Conservation (phyloP, 176 grass and related monocot genomes). For the Raddia distichophylla region DNA sequence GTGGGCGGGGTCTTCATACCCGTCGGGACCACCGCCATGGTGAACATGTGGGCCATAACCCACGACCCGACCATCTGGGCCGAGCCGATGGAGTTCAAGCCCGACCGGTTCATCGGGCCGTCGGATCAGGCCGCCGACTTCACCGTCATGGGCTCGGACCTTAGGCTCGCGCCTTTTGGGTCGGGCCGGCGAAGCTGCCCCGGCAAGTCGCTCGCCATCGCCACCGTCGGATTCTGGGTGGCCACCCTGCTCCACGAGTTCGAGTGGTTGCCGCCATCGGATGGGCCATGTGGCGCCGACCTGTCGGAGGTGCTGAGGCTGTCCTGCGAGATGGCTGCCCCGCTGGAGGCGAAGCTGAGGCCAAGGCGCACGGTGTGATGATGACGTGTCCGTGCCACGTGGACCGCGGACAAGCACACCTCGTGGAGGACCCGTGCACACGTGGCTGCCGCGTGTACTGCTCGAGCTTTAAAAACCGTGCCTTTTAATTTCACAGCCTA, state of each 20-base stretch:
- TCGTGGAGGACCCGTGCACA: background rate
- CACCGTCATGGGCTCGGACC: constrained; percentile 54
- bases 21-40: constrained; percentile 73
- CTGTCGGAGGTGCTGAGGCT: constrained; percentile 78
- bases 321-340: constrained; percentile 80
- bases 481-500: background rate
- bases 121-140: background rate
- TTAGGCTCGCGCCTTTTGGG: constrained; percentile 79
- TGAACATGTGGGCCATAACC: constrained; percentile 96
- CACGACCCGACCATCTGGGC: constrained; percentile 57
- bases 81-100: constrained; percentile 51
- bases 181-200: constrained; percentile 72
- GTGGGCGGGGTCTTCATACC: constrained; percentile 52
- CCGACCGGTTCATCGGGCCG: constrained; percentile 40
- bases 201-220: constrained; percentile 66
- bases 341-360: constrained; percentile 51
- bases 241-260: constrained; percentile 68
- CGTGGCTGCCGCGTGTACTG: background rate
- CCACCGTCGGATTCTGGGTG: constrained; percentile 67
- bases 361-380: constrained; percentile 34
- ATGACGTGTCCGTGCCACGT: constrained; percentile 2
- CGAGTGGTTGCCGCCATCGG: constrained; percentile 46
- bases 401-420: no score
- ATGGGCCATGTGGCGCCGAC: constrained; percentile 23
- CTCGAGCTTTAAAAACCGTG: background rate